phyloP scores from a whole-genome alignment of 768 basidiomycete species.

The Leccinellum luteum region DNA sequence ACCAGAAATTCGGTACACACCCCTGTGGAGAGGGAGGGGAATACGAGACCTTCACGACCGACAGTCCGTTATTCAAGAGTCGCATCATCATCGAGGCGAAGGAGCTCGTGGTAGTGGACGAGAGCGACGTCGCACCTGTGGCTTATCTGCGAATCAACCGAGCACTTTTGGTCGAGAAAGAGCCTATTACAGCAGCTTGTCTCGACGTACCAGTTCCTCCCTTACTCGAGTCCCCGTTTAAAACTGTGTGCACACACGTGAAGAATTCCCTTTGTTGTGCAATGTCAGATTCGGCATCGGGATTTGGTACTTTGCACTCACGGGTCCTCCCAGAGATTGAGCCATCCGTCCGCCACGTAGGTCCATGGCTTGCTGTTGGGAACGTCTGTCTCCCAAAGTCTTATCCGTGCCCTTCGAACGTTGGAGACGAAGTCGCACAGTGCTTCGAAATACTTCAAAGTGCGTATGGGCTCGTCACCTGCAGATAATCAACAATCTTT shows the following conservation, averaged over 20 bases:
- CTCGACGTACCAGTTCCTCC: constrained; percentile 42
- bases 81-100: constrained; percentile 65
- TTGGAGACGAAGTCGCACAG: constrained; percentile 68
- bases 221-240: constrained; percentile 40
- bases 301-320: neutral
- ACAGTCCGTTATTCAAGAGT: constrained; percentile 84
- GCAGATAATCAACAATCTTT: neutral
- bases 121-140: constrained; percentile 84
- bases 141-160: constrained; percentile 82
- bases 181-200: neutral
- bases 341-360: constrained; percentile 31
- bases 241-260: constrained; percentile 6
- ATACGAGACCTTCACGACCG: constrained; percentile 91
- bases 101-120: constrained; percentile 74
- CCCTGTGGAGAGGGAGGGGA: constrained; percentile 98
- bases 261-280: constrained; percentile 10
- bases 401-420: constrained; percentile 46
- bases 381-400: constrained; percentile 42
- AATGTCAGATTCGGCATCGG: neutral
- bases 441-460: constrained; percentile 70
- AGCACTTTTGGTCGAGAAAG: constrained; percentile 63
- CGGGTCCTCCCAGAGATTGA: constrained; percentile 1
- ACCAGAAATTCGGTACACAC: constrained; percentile 81
- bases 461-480: constrained; percentile 27
- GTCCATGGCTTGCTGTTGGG: constrained; percentile 68